Evolutionary conservation across 2,329 filamentous ascomycete genomes (phyloP), one percentile per base, ranked within the genome.

Genomic region (Talaromyces amestolkiae): DNA sequence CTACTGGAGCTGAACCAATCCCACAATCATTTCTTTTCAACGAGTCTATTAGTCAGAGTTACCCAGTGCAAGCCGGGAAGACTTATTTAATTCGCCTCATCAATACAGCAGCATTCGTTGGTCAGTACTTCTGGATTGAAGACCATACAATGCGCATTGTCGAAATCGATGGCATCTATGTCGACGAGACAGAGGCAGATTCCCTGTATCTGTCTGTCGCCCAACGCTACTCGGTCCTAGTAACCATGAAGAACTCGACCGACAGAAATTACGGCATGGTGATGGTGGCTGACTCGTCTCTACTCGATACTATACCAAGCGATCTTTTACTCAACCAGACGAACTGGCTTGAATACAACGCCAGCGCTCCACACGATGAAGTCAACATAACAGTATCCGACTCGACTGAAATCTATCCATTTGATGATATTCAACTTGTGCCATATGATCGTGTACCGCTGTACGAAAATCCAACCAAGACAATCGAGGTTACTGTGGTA

Each of bases 51-150:
- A 84, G 88, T 65, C 4, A 84, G 27, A 77, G 1, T 72, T 92
- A 9, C 66, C 81, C 0, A 84, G 92, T 7, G 72, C 27, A 88
- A 68, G 85, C 90, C 0, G 85, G 86, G 1, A 91, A 86, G 69
- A 93, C 88, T 0, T 93, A 93, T 66, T 78, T 92, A 17, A 82
- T 94, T 71, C 88, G 89, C 31, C 79, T 93, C 69, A 82, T 91
- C 72, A 93, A 93, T 70, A 87, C 92, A 11, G 90, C 87, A 17
- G 90, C 90, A 9, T 93, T 93, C 75, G 81, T 80, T 0, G 78
- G 75, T 19, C 82, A 84, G 67, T 80, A 80, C 67, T 75, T 84
- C 63, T 79, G 74, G 65, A 80, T 84, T 58, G 80, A 83, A 66
- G 79, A 75, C 45, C 81, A 84, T 64, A 88, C 85, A 37, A 86